Conservation (phyloP, 352 stramenopile genomes). For the Phytopythium helicoides region DNA sequence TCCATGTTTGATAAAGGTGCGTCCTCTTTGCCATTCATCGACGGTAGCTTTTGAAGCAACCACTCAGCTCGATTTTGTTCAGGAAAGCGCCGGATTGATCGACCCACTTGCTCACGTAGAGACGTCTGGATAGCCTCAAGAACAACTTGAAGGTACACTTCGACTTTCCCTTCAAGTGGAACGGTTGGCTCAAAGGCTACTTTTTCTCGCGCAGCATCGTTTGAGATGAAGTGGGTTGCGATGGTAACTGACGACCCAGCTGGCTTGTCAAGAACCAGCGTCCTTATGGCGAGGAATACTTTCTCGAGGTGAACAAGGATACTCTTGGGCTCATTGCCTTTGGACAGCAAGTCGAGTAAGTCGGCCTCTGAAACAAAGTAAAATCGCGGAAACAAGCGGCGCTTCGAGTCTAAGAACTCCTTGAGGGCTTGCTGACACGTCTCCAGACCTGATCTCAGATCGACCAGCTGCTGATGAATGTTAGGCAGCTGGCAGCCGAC, state of each 20-base stretch:
- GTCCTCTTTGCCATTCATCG: conserved; percentile 12
- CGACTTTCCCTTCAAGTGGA: conserved; percentile 93
- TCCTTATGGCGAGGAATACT: conserved; percentile 69
- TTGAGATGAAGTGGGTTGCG: conserved; percentile 90
- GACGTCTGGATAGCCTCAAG: conserved; percentile 90
- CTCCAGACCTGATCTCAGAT: conserved; percentile 81
- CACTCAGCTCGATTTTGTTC: conserved; percentile 92
- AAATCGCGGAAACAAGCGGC: conserved; percentile 91
- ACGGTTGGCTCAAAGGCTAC: conserved; percentile 90
- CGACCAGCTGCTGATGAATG: conserved; percentile 67
- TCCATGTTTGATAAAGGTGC: conserved; percentile 56
- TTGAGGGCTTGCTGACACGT: conserved; percentile 93
- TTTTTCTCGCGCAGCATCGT: conserved; percentile 84
- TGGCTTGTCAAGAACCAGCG: conserved; percentile 59
- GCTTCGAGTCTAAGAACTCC: conserved; percentile 94
- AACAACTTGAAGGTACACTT: conserved; percentile 94
- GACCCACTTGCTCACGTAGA: conserved; percentile 85
- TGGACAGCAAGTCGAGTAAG: conserved; percentile 94
- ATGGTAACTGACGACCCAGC: conserved; percentile 29
- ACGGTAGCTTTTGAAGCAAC: conserved; percentile 81
- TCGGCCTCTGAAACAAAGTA: conserved; percentile 95
- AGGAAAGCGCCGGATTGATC: conserved; percentile 86
- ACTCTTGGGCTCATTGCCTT: conserved; percentile 83
- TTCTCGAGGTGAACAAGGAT: conserved; percentile 93
- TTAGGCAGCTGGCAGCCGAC: conserved; percentile 81